Evolutionary conservation across 805 yeast species (phyloP).

Genomic region (Teunomyces atbi): DNA sequence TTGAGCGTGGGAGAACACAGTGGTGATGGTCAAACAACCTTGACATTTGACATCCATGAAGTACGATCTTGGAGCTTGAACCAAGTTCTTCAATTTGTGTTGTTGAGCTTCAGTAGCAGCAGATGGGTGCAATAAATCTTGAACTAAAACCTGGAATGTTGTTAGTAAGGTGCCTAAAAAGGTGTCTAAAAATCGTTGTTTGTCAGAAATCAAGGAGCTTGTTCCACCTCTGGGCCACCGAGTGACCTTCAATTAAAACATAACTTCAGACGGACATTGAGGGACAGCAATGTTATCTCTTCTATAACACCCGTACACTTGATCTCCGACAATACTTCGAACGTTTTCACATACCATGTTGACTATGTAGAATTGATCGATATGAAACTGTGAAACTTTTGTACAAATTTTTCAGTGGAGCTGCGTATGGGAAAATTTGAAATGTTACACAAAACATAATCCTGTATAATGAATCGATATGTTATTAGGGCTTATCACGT

Average conservation of each 20-base stretch:
- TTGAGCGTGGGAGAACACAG: conserved; percentile 99
- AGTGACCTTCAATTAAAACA: no score
- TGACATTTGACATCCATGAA: conserved; percentile 99
- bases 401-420: background rate
- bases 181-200: no score
- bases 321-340: background rate
- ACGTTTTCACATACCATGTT: conserved; percentile 13
- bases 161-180: conserved; percentile 11
- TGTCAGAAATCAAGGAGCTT: no score
- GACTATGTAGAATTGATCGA: conserved; percentile 13
- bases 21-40: conserved; percentile 98
- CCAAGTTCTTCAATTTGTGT: conserved; percentile 97
- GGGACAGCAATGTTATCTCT: background rate
- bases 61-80: conserved; percentile 97
- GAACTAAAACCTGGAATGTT: conserved; percentile 82
- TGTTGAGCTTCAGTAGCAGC: conserved; percentile 95
- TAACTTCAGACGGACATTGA: no score
- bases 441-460: background rate
- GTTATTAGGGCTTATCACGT: background rate
- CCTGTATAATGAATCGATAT: background rate
- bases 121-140: conserved; percentile 97
- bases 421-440: background rate
- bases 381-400: conserved; percentile 8
- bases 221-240: no score
- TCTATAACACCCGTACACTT: background rate